A percentile compares a stretch with the other conserved stretches of the same genome.
Evolutionary conservation across 306 rosid species (phyloP).

Genomic region (Prunus kanzakura): DNA sequence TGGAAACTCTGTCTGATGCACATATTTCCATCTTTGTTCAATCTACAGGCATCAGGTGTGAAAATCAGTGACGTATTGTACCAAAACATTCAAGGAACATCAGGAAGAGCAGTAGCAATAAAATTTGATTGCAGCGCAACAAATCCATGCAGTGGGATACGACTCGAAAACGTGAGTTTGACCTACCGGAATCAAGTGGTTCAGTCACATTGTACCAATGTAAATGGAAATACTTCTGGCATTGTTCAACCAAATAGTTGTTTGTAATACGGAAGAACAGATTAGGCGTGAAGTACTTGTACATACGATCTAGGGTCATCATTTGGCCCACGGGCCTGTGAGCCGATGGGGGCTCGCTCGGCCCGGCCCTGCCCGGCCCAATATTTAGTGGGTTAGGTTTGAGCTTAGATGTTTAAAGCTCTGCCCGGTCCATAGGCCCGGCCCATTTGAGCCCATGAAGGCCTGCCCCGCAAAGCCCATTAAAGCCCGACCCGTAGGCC

Average conservation of each 20-base stretch:
- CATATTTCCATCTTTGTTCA: too few relatives aligned
- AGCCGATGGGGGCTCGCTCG: too few relatives aligned
- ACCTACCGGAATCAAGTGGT: conserved; percentile 6
- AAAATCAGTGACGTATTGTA: conserved; percentile 1
- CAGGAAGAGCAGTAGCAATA: conserved; percentile 7
- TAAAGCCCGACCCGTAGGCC: too few relatives aligned
- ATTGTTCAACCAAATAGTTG: conserved; percentile 14
- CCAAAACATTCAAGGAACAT: conserved; percentile 16
- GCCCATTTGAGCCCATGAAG: too few relatives aligned
- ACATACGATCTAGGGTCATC: background rate
- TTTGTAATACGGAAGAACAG: background rate
- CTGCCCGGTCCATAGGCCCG: too few relatives aligned
- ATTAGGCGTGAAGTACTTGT: background rate
- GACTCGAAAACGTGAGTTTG: conserved; percentile 8
- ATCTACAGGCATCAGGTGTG: background rate
- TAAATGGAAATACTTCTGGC: conserved; percentile 8
- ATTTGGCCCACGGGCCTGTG: too few relatives aligned
- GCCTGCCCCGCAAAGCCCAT: too few relatives aligned
- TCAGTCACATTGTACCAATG: conserved; percentile 19
- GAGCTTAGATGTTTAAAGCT: too few relatives aligned
- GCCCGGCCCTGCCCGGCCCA: too few relatives aligned
- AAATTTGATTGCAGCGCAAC: conserved; percentile 14
- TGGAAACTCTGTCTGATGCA: too few relatives aligned
- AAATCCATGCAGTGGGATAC: conserved; percentile 17
- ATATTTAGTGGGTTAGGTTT: too few relatives aligned